A percentile compares a stretch with the other conserved stretches of the same genome.
phyloP scores from a whole-genome alignment of 129 eudicot genomes.

The Ambrosia trifida region DNA sequence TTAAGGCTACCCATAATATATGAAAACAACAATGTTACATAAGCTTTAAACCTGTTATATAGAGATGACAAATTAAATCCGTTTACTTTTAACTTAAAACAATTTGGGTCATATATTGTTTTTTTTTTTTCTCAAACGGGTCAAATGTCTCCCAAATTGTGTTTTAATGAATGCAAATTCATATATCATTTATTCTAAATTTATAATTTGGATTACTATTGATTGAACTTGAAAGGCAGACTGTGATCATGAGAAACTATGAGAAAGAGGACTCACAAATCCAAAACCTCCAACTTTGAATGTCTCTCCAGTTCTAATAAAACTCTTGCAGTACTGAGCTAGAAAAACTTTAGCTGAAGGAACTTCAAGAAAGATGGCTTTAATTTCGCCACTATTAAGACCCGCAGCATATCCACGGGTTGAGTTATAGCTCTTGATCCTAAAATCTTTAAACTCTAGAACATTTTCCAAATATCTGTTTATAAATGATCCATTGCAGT shows the following conservation, averaged over 20 bases:
- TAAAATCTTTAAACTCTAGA: constrained; percentile 20
- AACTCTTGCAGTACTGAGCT: constrained; percentile 55
- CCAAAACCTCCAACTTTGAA: constrained; percentile 63
- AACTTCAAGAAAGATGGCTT: constrained; percentile 50
- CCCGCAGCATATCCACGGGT: constrained; percentile 35
- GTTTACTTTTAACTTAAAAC: background rate
- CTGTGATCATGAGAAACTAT: background rate
- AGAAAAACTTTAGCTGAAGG: constrained; percentile 53
- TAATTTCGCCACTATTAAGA: constrained; percentile 40
- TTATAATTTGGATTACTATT: background rate
- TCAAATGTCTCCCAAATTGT: background rate
- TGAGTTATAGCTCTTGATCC: constrained; percentile 29
- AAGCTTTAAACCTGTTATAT: background rate
- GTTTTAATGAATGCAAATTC: background rate
- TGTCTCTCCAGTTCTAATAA: constrained; percentile 42
- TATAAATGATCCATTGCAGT: constrained; percentile 40
- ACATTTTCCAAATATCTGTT: constrained; percentile 21
- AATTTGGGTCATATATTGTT: background rate
- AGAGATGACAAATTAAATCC: background rate
- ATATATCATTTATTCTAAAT: background rate
- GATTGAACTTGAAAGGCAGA: background rate
- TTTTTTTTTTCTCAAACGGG: background rate
- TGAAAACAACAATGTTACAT: too few relatives aligned
- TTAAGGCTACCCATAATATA: too few relatives aligned
- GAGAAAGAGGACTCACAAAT: constrained; percentile 40